Evolutionary conservation across 2,329 filamentous ascomycete genomes (phyloP), one percentile per base, ranked within the genome.

Genomic region (Cryphonectria parasitica): DNA sequence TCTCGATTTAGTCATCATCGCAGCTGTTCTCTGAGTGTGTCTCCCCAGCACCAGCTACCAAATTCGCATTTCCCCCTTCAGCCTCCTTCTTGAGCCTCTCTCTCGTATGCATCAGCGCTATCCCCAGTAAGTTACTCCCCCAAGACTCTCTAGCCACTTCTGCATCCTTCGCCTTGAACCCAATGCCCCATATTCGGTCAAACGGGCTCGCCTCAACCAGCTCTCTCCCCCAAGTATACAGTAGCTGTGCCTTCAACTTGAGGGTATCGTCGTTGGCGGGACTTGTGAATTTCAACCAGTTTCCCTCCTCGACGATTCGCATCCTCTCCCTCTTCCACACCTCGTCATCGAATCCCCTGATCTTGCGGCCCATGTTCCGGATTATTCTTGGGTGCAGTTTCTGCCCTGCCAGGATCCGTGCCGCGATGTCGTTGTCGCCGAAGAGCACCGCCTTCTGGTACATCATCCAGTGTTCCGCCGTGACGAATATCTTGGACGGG

Each of bases 141-240:
- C 90, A 92, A 3, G 78, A 74, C 25, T 79, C 76, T 64, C 84
- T 82, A 65, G 83, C 83, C 1, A 36, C 73, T 69, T 80, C 82
- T 2, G 89, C 89, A 75, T 84, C 80, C 25, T 79, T 80, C 10
- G 83, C 86, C 2, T 75, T 80, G 74, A 88, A 91, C 7, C 91
- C 90, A 62, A 92, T 81, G 1, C 90, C 90, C 91, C 90, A 92
- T 68, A 92, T 85, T 6, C 82, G 76, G 80, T 92, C 90, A 70
- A 78, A 82, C 15, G 89, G 87, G 70, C 85, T 85, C 43, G 88
- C 88, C 80, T 91, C 90, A 2, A 91, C 88, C 31, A 92, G 76
- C 78, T 90, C 86, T 62, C 85, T 80, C 6, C 88, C 84, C 0
- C 86, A 88, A 1, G 91, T 92, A 10, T 77, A 82, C 60, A 92